Conservation (phyloP, 2,329 filamentous ascomycete species). For the Colletotrichum tropicicola region DNA sequence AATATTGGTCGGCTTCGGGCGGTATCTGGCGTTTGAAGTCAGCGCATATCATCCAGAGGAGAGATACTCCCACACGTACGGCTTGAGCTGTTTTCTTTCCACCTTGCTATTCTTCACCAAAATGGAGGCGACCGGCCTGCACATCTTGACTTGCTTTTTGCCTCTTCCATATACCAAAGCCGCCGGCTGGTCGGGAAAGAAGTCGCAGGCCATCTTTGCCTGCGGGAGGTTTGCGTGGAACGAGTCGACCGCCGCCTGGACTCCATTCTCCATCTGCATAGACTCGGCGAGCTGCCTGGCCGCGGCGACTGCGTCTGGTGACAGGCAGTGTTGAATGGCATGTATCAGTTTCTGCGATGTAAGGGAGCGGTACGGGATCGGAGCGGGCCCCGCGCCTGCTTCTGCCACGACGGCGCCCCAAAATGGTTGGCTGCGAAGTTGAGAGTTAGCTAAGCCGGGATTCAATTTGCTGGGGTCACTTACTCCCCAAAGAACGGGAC, state of each 20-base stretch:
- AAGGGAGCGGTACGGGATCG: slow-evolving; percentile 25
- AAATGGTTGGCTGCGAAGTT: slow-evolving; percentile 18
- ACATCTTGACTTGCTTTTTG: slow-evolving; percentile 35
- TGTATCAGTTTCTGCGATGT: slow-evolving; percentile 25
- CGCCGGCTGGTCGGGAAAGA: slow-evolving; percentile 23
- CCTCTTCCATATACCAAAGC: slow-evolving; percentile 4
- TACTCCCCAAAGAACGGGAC: slow-evolving; percentile 31
- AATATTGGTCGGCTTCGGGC: slow-evolving; percentile 21
- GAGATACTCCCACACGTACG: neutral
- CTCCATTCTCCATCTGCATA: slow-evolving; percentile 22
- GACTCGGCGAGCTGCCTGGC: slow-evolving; percentile 20
- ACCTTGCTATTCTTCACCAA: slow-evolving; percentile 20
- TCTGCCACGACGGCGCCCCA: slow-evolving; percentile 29
- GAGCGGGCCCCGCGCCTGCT: slow-evolving; percentile 24
- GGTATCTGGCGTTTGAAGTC: neutral
- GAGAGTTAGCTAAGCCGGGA: neutral
- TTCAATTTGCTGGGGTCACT: neutral
- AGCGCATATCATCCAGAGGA: neutral
- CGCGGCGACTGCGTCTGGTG: slow-evolving; percentile 8
- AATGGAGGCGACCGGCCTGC: slow-evolving; percentile 17
- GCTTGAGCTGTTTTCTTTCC: slow-evolving; percentile 15
- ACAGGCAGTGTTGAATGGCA: slow-evolving; percentile 15
- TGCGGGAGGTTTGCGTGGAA: slow-evolving; percentile 25
- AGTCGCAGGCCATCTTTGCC: slow-evolving; percentile 23
- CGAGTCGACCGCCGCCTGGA: slow-evolving; percentile 15